These are phyloP conservation scores for Ascochyta koolunga DNA, from an alignment of 2,329 filamentous ascomycete species.

Conservation along the genomic window DNA sequence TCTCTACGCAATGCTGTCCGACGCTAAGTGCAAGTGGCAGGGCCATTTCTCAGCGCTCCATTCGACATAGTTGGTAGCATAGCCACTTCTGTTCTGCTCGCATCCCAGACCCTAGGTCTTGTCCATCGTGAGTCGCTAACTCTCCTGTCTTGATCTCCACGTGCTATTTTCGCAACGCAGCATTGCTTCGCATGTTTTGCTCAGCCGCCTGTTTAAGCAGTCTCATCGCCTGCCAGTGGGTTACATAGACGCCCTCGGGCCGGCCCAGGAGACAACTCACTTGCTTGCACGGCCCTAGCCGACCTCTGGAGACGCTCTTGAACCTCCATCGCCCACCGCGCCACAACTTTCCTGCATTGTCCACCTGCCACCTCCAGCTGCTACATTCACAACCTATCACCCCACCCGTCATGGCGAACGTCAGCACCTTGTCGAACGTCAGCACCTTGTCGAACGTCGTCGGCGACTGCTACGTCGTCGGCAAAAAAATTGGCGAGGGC, in stretches of 20 bases:
- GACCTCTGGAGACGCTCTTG: slow-evolving; percentile 29
- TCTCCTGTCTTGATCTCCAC: slow-evolving; percentile 28
- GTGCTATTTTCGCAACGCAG: slow-evolving; percentile 31
- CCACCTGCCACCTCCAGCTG: too few species aligned
- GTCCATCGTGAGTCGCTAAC: slow-evolving; percentile 32
- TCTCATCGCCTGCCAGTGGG: slow-evolving; percentile 21
- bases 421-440: too few species aligned
- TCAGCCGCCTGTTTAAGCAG: slow-evolving; percentile 28
- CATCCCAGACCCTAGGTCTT: slow-evolving; percentile 23
- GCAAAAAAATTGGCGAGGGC: slow-evolving; percentile 99
- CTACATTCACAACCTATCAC: slow-evolving; percentile 13
- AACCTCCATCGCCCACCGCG: slow-evolving; percentile 18
- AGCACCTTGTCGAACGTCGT: slow-evolving; percentile 96
- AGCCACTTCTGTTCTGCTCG: slow-evolving; percentile 24
- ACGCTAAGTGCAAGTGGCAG: too few species aligned
- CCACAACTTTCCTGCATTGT: slow-evolving; percentile 19
- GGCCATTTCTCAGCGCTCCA: too few species aligned
- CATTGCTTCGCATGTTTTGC: slow-evolving; percentile 20
- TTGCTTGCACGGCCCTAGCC: slow-evolving; percentile 37
- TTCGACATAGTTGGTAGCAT: too few species aligned
- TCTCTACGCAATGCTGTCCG: too few species aligned
- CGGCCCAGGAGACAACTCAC: too few species aligned
- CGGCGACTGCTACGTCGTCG: slow-evolving; percentile 96
- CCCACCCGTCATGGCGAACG: slow-evolving; percentile 66
- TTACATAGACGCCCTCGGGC: slow-evolving; percentile 25